A percentile compares a stretch with the other conserved stretches of the same genome.
Conservation (phyloP, 140 eudicot genomes). For the Erigeron philadelphicus region DNA sequence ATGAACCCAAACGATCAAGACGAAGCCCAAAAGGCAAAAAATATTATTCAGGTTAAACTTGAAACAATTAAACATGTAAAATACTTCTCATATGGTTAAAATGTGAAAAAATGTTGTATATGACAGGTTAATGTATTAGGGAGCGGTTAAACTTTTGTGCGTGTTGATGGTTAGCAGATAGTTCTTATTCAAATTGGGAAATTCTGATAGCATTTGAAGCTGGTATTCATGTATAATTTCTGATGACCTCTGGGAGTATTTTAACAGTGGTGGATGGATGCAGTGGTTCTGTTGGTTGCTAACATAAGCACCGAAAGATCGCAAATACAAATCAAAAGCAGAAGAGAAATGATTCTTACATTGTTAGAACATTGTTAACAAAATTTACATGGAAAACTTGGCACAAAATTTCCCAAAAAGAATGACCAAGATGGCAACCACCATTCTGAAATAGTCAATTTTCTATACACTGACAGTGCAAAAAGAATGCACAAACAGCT, state of each 20-base stretch:
- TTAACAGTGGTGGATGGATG: neutral
- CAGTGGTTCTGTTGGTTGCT: neutral
- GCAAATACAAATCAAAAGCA: neutral
- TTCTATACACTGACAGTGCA: constrained; percentile 18
- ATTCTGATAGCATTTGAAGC: no score
- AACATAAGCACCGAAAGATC: neutral
- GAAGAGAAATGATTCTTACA: constrained; percentile 24
- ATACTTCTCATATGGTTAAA: no score
- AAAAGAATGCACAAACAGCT: constrained; percentile 19
- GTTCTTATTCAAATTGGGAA: no score
- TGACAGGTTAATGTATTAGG: no score
- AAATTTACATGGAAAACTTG: constrained; percentile 44
- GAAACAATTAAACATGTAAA: no score
- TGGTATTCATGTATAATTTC: neutral
- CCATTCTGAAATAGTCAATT: constrained; percentile 11
- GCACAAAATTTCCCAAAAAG: constrained; percentile 26
- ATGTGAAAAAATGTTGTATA: no score
- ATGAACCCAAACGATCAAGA: neutral
- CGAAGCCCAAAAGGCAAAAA: no score
- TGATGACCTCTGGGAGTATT: neutral
- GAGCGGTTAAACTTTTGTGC: no score
- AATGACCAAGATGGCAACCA: constrained; percentile 28
- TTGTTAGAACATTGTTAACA: constrained; percentile 29
- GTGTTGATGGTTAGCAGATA: no score
- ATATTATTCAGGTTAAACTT: no score